Base-by-base conservation (phyloP, 495 filamentous ascomycete genomes). In the Bacidia rubella region DNA sequence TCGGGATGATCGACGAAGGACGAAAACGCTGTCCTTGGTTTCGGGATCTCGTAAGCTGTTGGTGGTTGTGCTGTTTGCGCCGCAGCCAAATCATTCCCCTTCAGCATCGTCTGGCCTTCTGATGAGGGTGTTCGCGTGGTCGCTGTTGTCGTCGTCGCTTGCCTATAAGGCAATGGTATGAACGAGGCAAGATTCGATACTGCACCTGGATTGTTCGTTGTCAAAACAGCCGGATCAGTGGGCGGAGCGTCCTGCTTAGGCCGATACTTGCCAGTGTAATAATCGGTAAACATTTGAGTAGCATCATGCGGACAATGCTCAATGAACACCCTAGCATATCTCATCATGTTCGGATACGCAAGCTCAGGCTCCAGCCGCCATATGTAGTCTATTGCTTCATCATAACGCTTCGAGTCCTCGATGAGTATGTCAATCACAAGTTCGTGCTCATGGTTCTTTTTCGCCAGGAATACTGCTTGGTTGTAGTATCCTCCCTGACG, bases 401-500 rank as follows among this genome's bases (percentile, higher is more conserved):
- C 74, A 62, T 94, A 94, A 44, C 83, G 80, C 62, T 90, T 89
- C 0, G 87, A 87, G 60, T 98, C 89, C 64, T 98, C 92, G 40
- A 97, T 90, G 49, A 98, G 63, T 39, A 98, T 95, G 63, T 94
- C 87, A 10, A 97, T 82, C 1, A 98, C 92, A 53, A 95, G 75
- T 27, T 94, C 89, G 59, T 92, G 86, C 62, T 98, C 93, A 4
- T 85, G 80, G 62, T 97, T 90, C 62, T 95, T 93, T 51, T 87
- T 86, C 11, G 92, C 90, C 44, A 98, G 75, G 62, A 92, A 97
- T 1, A 92, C 93, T 7, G 92, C 92, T 68, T 98, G 92, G 55
- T 95, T 87, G 62, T 82, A 90, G 64, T 98, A 98, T n/a, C 93
- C 89, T 21, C 89, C 93, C 68, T 98, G 92, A 17, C 93, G 80